Evolutionary conservation across 176 grass and related monocot species (phyloP), one percentile per base, ranked within the genome.

Genomic region (Bolboschoenus planiculmis): DNA sequence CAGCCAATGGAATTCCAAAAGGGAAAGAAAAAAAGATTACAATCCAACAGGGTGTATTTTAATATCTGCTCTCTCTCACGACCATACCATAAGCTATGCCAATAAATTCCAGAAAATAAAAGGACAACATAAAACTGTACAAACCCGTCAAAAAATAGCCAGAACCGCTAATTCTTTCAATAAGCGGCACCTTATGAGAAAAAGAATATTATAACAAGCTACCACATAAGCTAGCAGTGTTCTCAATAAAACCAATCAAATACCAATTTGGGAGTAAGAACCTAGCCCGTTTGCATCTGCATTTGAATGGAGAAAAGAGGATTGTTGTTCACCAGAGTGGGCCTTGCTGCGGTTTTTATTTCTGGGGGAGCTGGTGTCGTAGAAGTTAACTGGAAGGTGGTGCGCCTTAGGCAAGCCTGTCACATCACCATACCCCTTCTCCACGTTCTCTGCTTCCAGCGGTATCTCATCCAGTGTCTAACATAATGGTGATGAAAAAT

Each of bases 401-500:
- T 89, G 88, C 7, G 84, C 79, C 66, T 82, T 94, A 78, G 95
- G 90, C 70, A 93, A 82, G 48, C 91, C 96, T 23, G 87, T 93
- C 2, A 54, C 44, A 84, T 93, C 92, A 59, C 87, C 85, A 86
- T 90, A 99, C 37, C 97, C 97, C 83, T 94, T 96, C 87, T 95
- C 95, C n/a, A 90, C 89, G 47, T 89, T 85, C 79, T 99, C 91
- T 0, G 93, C 93, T 51, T 99, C 97, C 2, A 93, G 87, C n/a
- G 97, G 97, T 85, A 99, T 93, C 75, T 99, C 93, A 23, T 99
- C 97, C 86, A 99, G 85, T 78, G 93, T 95, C 97, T 99, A 76
- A 73, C 21, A 81, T 24, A 62, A 11, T 20, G 51, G 11, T 4
- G 15, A 34, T 33, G 15, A 77, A 63, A 76, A 73, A 39, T 46